These are phyloP conservation scores for Colletotrichum somersetense DNA, from an alignment of 2,329 filamentous ascomycete genomes.

Conservation along the genomic window DNA sequence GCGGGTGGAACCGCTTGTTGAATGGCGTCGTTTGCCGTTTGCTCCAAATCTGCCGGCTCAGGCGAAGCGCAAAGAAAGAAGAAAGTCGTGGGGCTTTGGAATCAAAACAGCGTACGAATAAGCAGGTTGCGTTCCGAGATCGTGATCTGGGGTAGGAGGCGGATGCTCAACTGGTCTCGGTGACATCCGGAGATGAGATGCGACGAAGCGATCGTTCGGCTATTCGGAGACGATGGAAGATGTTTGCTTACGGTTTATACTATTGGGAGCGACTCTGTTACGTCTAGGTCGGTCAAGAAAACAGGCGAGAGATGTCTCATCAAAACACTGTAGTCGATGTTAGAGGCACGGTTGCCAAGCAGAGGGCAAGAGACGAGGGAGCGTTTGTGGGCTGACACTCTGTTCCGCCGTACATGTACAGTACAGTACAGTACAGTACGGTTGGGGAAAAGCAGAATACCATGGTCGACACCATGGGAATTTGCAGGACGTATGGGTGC, in stretches of 20 bases:
- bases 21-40: slow-evolving; percentile 13
- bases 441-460: slow-evolving; percentile 22
- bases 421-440: too few species aligned
- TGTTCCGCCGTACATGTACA: background rate
- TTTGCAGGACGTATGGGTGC: slow-evolving; percentile 20
- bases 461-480: slow-evolving; percentile 33
- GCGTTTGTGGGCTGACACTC: too few species aligned
- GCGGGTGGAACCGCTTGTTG: background rate
- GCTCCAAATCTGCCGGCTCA: slow-evolving; percentile 10
- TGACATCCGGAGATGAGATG: slow-evolving; percentile 6
- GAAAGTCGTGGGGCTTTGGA: slow-evolving; percentile 24
- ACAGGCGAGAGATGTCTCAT: background rate
- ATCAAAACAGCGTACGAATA: slow-evolving; percentile 13
- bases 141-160: slow-evolving; percentile 16
- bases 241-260: background rate
- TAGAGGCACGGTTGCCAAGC: background rate
- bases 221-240: background rate
- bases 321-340: background rate
- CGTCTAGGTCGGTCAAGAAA: background rate
- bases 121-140: background rate
- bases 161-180: slow-evolving; percentile 3
- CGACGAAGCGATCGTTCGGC: slow-evolving; percentile 10
- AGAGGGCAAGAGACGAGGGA: background rate
- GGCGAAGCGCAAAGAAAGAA: background rate
- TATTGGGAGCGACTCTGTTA: background rate